These are phyloP conservation scores for Xylaria multiplex DNA, from an alignment of 2,329 filamentous ascomycete species.

Conservation along the genomic window DNA sequence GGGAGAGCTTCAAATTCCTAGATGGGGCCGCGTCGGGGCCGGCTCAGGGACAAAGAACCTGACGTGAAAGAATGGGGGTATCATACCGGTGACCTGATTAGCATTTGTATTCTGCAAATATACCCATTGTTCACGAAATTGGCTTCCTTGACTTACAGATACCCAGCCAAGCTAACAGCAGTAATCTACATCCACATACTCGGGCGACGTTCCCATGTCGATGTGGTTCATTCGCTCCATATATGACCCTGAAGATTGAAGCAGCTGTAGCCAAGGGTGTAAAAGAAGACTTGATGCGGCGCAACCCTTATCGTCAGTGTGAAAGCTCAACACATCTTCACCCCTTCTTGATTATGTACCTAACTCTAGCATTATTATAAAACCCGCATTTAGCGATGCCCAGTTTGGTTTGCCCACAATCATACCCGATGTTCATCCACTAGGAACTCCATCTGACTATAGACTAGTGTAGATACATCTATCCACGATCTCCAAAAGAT, in stretches of 20 bases:
- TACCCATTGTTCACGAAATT: slow-evolving; percentile 24
- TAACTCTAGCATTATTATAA: not conserved
- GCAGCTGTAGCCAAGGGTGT: not conserved
- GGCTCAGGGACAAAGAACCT: slow-evolving; percentile 32
- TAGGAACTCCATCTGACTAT: not conserved
- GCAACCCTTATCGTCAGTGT: not conserved
- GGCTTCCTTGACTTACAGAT: slow-evolving; percentile 1
- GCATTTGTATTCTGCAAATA: slow-evolving; percentile 29
- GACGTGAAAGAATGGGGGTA: not conserved
- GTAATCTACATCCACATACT: not conserved
- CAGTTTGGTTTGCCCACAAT: slow-evolving; percentile 21
- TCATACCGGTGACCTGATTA: slow-evolving; percentile 12
- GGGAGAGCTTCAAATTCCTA: slow-evolving; percentile 79
- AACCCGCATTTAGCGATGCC: slow-evolving; percentile 15
- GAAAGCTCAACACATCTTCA: not conserved
- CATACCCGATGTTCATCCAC: slow-evolving; percentile 9
- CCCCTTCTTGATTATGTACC: not conserved
- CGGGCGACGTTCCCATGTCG: no score
- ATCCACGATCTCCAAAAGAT: slow-evolving; percentile 24
- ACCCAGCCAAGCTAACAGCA: not conserved
- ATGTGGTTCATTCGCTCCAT: not conserved
- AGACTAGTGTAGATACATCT: slow-evolving; percentile 1
- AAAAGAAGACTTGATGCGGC: not conserved
- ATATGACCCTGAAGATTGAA: not conserved
- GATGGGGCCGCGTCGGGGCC: slow-evolving; percentile 60